These are phyloP conservation scores for Bipolaris zeicola DNA, from an alignment of 2,329 filamentous ascomycete genomes.

Conservation along the genomic window DNA sequence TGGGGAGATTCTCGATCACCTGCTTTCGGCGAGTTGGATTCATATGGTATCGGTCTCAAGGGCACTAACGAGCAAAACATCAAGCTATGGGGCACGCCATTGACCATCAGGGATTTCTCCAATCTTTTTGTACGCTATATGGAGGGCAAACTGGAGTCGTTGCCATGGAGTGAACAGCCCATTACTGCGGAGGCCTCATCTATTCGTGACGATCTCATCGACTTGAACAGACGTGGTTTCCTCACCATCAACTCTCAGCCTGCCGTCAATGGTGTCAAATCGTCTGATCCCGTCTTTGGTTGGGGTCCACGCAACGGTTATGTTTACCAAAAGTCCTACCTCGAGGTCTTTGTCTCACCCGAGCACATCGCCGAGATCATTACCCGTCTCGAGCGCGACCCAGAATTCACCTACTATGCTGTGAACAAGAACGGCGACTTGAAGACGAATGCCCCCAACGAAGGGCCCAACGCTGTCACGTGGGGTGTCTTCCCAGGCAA, in stretches of 20 bases:
- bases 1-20: constrained; percentile 98
- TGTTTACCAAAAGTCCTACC: constrained; percentile 97
- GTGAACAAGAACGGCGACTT: constrained; percentile 83
- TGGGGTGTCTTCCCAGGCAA: constrained; percentile 99
- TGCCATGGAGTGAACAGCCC: constrained; percentile 93
- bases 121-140: constrained; percentile 86
- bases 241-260: constrained; percentile 98
- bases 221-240: constrained; percentile 83
- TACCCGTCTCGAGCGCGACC: constrained; percentile 74
- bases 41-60: constrained; percentile 90
- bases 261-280: constrained; percentile 88
- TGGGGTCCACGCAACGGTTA: constrained; percentile 96
- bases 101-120: constrained; percentile 77
- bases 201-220: constrained; percentile 77
- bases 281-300: constrained; percentile 82
- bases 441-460: constrained; percentile 80
- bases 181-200: constrained; percentile 81
- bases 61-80: constrained; percentile 96
- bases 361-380: constrained; percentile 78
- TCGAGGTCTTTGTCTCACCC: constrained; percentile 87
- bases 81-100: constrained; percentile 90
- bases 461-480: constrained; percentile 95
- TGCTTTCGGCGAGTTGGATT: constrained; percentile 92
- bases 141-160: constrained; percentile 74
- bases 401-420: constrained; percentile 90